Evolutionary conservation across 1,284 basidiomycete species (phyloP).

Genomic region (Sanghuangporus baumii): DNA sequence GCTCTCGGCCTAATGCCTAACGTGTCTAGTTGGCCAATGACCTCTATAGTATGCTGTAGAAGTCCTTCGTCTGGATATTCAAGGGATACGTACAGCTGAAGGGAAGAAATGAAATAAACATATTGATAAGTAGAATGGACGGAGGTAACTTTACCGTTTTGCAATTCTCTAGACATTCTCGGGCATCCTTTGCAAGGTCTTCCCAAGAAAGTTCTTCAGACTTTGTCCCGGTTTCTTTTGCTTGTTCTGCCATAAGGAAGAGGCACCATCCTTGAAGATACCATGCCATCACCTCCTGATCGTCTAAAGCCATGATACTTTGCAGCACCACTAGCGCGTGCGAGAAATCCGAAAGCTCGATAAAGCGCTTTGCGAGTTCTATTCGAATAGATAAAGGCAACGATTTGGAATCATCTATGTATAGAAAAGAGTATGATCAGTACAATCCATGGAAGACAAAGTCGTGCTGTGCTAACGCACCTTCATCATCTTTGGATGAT

Average conservation of each 20-base stretch:
- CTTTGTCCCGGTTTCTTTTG: slow-evolving; percentile 45
- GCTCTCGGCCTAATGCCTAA: slow-evolving; percentile 65
- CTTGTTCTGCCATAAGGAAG: slow-evolving; percentile 71
- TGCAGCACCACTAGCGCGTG: slow-evolving; percentile 75
- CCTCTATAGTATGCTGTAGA: slow-evolving; percentile 70
- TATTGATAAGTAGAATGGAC: not conserved
- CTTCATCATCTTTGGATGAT: slow-evolving; percentile 70
- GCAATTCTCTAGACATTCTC: slow-evolving; percentile 82
- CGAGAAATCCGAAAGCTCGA: slow-evolving; percentile 72
- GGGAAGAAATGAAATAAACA: slow-evolving; percentile 11
- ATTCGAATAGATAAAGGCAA: slow-evolving; percentile 75
- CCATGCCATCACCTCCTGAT: slow-evolving; percentile 88
- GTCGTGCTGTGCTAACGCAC: slow-evolving; percentile 22
- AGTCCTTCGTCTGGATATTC: slow-evolving; percentile 77
- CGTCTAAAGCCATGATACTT: slow-evolving; percentile 77
- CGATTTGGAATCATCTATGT: slow-evolving; percentile 59
- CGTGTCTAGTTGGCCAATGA: slow-evolving; percentile 63
- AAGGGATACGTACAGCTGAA: slow-evolving; percentile 66
- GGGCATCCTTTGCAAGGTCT: slow-evolving; percentile 76
- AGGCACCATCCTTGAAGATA: slow-evolving; percentile 96
- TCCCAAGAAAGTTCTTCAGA: slow-evolving; percentile 63
- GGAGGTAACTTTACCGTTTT: slow-evolving; percentile 50
- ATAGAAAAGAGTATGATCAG: not conserved
- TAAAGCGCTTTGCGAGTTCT: slow-evolving; percentile 74
- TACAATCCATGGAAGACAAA: not conserved